These are phyloP conservation scores for Cyclanthera cordifolia DNA, from an alignment of 306 rosid species.

Conservation along the genomic window DNA sequence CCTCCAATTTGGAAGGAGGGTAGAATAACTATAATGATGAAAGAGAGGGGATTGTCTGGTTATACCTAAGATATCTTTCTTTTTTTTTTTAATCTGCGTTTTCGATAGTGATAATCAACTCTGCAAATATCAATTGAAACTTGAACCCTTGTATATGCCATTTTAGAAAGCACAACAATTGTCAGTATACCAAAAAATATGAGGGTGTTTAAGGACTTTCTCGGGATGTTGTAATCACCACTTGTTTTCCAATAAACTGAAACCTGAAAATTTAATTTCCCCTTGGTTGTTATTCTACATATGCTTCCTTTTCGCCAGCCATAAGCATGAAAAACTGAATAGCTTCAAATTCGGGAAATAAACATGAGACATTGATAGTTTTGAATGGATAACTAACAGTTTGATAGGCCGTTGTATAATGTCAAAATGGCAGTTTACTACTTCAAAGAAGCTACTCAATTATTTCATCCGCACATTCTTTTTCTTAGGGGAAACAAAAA, in stretches of 20 bases:
- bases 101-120: too few species aligned
- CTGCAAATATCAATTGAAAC: too few species aligned
- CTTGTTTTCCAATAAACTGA: constrained; percentile 6
- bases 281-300: too few species aligned
- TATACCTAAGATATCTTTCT: neutral
- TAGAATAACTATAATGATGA: too few species aligned
- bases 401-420: too few species aligned
- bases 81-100: too few species aligned
- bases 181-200: neutral
- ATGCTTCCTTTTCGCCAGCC: neutral
- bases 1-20: too few species aligned
- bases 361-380: neutral
- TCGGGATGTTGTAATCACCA: neutral
- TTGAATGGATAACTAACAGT: neutral
- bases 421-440: neutral
- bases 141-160: too few species aligned
- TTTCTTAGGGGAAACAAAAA: too few species aligned
- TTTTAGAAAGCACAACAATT: too few species aligned
- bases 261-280: neutral
- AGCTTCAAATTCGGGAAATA: neutral
- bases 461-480: too few species aligned
- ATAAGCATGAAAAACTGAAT: neutral
- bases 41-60: too few species aligned
- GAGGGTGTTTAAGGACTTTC: neutral
- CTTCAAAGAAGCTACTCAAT: neutral